Conservation (phyloP, 2,329 filamentous ascomycete genomes). For the Stagonosporopsis tanaceti region DNA sequence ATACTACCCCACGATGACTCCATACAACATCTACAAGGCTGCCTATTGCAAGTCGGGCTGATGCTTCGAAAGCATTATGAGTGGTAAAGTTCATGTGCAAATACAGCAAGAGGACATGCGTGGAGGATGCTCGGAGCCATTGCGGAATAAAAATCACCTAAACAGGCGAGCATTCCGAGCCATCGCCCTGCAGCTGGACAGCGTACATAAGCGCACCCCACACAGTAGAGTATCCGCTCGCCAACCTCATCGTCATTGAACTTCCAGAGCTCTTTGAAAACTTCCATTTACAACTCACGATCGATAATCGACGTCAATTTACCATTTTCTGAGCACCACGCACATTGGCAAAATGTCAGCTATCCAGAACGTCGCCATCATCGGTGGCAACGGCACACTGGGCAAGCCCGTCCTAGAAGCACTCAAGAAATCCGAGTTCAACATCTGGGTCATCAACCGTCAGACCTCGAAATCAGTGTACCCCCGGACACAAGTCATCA, state of each 20-base stretch:
- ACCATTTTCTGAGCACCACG: neutral
- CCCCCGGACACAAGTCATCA: slow-evolving; percentile 55
- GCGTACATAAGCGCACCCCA: slow-evolving; percentile 17
- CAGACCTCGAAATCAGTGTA: slow-evolving; percentile 47
- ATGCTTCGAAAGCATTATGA: neutral
- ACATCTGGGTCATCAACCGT: slow-evolving; percentile 45
- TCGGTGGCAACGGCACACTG: slow-evolving; percentile 51
- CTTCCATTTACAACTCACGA: neutral
- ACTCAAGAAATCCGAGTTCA: slow-evolving; percentile 43
- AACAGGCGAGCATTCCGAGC: slow-evolving; percentile 13
- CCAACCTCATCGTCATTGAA: slow-evolving; percentile 11
- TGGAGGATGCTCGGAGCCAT: slow-evolving; percentile 3
- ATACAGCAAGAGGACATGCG: neutral
- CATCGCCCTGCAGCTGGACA: neutral
- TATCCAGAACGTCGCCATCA: slow-evolving; percentile 51
- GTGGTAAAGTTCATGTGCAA: neutral
- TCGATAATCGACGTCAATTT: neutral
- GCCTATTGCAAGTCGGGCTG: neutral
- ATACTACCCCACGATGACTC: neutral
- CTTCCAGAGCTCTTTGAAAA: neutral
- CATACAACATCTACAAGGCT: neutral
- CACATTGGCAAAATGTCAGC: slow-evolving; percentile 26
- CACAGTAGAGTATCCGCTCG: slow-evolving; percentile 2
- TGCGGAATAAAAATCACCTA: slow-evolving; percentile 8
- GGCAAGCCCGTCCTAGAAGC: slow-evolving; percentile 45